Conservation (phyloP, 805 yeast genomes). For the Candida pseudofarinosa region DNA sequence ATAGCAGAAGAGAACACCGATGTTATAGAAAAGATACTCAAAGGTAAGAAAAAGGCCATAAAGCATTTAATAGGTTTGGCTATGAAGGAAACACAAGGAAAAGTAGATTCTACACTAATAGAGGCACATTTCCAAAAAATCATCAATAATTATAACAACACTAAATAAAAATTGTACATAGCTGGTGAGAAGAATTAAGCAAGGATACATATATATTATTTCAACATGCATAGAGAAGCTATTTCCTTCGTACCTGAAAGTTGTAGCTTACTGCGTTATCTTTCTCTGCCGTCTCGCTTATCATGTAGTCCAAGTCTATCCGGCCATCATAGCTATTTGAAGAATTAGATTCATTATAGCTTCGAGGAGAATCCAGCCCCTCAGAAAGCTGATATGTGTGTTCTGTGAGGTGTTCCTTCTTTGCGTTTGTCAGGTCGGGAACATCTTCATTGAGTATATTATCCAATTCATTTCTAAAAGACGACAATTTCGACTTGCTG, state of each 20-base stretch:
- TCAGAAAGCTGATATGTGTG: conserved; percentile 6
- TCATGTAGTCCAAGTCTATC: conserved; percentile 5
- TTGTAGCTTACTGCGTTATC: conserved; percentile 14
- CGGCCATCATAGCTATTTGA: not conserved
- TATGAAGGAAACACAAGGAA: conserved; percentile 76
- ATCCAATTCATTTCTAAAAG: conserved; percentile 11
- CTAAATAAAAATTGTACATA: conserved; percentile 1
- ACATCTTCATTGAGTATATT: conserved; percentile 9
- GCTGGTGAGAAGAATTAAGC: not conserved
- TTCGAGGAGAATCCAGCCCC: not conserved
- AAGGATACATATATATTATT: conserved; percentile 1
- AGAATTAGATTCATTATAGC: not conserved
- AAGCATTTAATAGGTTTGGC: conserved; percentile 80
- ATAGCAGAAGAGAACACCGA: conserved; percentile 46
- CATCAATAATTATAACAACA: conserved; percentile 6
- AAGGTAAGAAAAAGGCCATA: conserved; percentile 64
- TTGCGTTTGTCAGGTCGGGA: not conserved
- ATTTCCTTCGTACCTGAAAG: conserved; percentile 9
- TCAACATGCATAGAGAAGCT: conserved; percentile 1
- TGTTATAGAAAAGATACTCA: conserved; percentile 51
- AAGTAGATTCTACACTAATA: conserved; percentile 32
- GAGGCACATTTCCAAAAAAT: conserved; percentile 22
- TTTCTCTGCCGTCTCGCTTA: conserved; percentile 1
- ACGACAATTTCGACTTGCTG: conserved; percentile 12
- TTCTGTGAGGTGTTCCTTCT: not conserved